Evolutionary conservation across 1,284 basidiomycete species (phyloP).

Genomic region (Anthracocystis panici-leucophaei): DNA sequence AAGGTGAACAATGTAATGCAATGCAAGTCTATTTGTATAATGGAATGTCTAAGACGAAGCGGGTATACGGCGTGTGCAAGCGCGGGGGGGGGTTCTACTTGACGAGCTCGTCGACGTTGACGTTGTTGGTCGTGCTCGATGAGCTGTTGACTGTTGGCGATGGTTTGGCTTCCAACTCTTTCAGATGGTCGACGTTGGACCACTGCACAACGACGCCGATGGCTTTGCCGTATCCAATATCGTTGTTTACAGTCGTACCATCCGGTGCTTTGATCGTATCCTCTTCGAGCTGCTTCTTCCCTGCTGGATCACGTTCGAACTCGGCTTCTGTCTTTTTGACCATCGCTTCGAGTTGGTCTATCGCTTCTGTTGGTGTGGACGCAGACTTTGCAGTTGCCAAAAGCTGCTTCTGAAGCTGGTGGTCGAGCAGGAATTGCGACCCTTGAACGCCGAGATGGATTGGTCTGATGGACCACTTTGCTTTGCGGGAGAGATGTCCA

Average conservation of each 20-base stretch:
- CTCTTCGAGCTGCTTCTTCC: conserved; percentile 22
- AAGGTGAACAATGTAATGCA: not conserved
- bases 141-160: not conserved
- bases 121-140: conserved; percentile 12
- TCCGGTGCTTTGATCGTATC: conserved; percentile 42
- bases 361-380: not conserved
- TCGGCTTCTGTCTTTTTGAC: conserved; percentile 29
- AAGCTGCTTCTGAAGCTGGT: conserved; percentile 34
- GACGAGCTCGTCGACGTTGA: conserved; percentile 53
- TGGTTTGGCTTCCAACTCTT: conserved; percentile 21
- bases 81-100: conserved; percentile 19
- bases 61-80: not conserved
- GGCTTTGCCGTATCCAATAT: conserved; percentile 39
- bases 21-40: not conserved
- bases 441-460: conserved; percentile 48
- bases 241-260: conserved; percentile 24
- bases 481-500: conserved; percentile 19
- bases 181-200: conserved; percentile 43
- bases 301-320: conserved; percentile 38
- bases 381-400: conserved; percentile 7
- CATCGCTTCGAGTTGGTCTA: conserved; percentile 20
- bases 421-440: conserved; percentile 40
- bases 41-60: not conserved
- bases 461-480: conserved; percentile 38
- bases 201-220: conserved; percentile 34